phyloP scores from a whole-genome alignment of 1,284 basidiomycete genomes.

The Bjerkandera adusta region DNA sequence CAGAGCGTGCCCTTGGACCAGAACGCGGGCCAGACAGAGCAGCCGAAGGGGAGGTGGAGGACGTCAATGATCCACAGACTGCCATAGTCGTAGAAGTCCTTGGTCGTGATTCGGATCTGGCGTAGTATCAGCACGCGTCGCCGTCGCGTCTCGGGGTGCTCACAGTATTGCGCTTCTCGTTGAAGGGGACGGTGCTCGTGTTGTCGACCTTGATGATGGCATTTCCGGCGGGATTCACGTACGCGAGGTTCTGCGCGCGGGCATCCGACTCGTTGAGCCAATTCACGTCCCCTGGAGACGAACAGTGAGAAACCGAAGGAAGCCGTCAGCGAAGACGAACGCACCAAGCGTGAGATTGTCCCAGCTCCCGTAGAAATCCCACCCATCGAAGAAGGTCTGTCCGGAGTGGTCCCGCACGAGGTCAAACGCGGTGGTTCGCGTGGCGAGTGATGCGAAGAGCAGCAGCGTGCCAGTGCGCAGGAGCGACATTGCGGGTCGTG shows the following conservation, averaged over 20 bases:
- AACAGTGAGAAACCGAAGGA: neutral
- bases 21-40: constrained; percentile 54
- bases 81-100: constrained; percentile 47
- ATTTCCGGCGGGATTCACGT: constrained; percentile 50
- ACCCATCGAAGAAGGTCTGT: constrained; percentile 53
- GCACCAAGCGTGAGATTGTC: constrained; percentile 64
- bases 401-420: constrained; percentile 17
- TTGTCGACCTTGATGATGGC: constrained; percentile 64
- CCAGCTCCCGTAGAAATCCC: constrained; percentile 56
- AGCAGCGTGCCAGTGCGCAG: neutral
- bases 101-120: constrained; percentile 52
- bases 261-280: constrained; percentile 47
- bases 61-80: constrained; percentile 48
- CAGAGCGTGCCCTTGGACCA: constrained; percentile 43
- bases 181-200: constrained; percentile 41
- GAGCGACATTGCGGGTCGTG: neutral
- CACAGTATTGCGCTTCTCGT: constrained; percentile 56
- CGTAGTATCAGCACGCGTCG: too few relatives aligned
- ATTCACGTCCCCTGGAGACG: constrained; percentile 45
- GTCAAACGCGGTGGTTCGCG: constrained; percentile 8
- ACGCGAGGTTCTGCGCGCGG: constrained; percentile 43
- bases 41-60: constrained; percentile 54
- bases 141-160: constrained; percentile 19
- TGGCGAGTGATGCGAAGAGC: neutral
- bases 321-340: constrained; percentile 17